These are phyloP conservation scores for Penicillium subrubescens DNA, from an alignment of 495 filamentous ascomycete species.

Conservation along the genomic window DNA sequence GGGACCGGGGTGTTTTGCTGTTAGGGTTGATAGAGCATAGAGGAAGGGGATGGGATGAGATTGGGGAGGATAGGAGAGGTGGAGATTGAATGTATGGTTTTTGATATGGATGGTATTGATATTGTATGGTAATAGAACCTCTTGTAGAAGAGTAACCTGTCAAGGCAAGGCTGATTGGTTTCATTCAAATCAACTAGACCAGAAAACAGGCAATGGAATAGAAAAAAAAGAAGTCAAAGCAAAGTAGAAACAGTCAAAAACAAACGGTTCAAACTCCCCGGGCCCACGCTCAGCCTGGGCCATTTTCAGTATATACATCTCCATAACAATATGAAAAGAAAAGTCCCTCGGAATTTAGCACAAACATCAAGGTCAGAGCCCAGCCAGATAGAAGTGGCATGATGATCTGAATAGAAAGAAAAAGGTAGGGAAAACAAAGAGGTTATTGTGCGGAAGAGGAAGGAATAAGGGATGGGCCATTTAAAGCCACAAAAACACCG, in stretches of 20 bases:
- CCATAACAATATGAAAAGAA: neutral
- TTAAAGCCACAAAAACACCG: constrained; percentile 3
- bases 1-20: constrained; percentile 6
- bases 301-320: constrained; percentile 24
- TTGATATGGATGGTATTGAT: neutral
- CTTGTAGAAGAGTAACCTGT: neutral
- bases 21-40: neutral
- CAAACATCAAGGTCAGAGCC: neutral
- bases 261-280: constrained; percentile 11
- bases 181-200: neutral
- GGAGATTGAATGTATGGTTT: neutral
- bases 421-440: constrained; percentile 11
- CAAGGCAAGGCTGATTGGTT: neutral
- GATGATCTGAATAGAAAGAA: neutral
- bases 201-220: neutral
- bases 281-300: constrained; percentile 8
- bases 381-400: neutral
- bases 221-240: neutral
- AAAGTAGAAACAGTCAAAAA: neutral
- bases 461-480: neutral
- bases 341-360: neutral
- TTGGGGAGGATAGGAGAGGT: neutral
- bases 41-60: neutral
- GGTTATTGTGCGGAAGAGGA: neutral
- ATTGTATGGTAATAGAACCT: constrained; percentile 2